phyloP scores from a whole-genome alignment of 163 green algal species.

The Smithsoniella earleae region DNA sequence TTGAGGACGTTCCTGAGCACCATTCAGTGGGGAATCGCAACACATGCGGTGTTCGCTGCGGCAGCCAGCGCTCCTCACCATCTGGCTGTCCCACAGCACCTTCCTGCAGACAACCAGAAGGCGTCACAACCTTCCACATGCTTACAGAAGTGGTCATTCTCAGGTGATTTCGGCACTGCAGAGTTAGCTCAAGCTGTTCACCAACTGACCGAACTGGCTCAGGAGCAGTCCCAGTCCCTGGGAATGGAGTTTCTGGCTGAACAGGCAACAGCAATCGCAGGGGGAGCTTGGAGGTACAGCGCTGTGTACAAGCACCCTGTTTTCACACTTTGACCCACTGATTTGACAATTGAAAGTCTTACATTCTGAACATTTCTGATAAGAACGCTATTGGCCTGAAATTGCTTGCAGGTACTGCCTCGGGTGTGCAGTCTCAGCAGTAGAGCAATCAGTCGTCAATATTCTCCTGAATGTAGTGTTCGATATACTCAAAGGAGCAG shows the following conservation, averaged over 20 bases:
- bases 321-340: no score
- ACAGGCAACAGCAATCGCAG: not conserved
- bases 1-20: not conserved
- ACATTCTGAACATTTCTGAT: no score
- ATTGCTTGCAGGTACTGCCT: constrained; percentile 24
- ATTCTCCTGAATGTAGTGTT: not conserved
- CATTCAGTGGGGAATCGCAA: constrained; percentile 5
- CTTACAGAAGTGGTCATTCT: no score
- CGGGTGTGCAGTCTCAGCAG: not conserved
- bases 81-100: not conserved
- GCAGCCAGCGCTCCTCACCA: constrained; percentile 10
- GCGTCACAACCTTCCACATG: no score
- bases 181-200: not conserved
- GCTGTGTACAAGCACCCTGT: no score
- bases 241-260: not conserved
- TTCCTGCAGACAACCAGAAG: no score
- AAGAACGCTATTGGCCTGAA: no score
- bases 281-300: constrained; percentile 12
- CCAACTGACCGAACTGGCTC: not conserved
- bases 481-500: not conserved
- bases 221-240: not conserved
- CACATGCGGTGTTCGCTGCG: not conserved
- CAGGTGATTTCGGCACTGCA: constrained; percentile 10
- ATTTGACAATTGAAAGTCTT: no score
- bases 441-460: constrained; percentile 15